Evolutionary conservation across 371 early-diverging fungal genomes (phyloP).

Genomic region (Saksenaea oblongispora): DNA sequence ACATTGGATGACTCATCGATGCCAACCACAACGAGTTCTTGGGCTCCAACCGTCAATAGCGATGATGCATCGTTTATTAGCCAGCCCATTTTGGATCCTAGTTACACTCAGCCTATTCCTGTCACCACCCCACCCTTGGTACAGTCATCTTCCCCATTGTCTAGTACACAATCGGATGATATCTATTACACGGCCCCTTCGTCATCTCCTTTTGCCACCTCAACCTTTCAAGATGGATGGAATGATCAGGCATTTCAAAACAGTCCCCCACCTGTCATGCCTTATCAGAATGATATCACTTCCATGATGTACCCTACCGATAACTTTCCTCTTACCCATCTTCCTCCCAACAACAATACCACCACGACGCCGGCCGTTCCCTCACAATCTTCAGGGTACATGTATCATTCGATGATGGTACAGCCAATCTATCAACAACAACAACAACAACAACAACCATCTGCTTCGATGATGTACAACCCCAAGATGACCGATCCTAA

Average conservation of each 20-base stretch:
- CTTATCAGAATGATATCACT: background rate
- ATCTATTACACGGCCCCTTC: background rate
- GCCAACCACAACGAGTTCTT: background rate
- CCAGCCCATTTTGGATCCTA: background rate
- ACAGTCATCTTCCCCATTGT: background rate
- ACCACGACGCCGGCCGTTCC: background rate
- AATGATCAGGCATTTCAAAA: background rate
- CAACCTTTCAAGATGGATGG: background rate
- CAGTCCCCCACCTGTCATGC: background rate
- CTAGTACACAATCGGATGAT: background rate
- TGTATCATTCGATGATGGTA: background rate
- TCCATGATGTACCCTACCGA: background rate
- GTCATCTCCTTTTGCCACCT: background rate
- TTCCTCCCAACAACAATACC: background rate
- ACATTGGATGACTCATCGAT: background rate
- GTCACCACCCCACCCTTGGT: background rate
- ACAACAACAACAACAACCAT: background rate
- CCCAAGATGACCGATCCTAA: background rate
- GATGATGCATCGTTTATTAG: background rate
- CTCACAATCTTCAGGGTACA: background rate
- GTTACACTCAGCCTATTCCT: background rate
- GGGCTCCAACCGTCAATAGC: background rate
- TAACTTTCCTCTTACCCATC: background rate
- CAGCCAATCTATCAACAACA: slow-evolving; percentile 2
- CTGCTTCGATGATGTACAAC: background rate